phyloP scores from a whole-genome alignment of 805 yeast genomes.

The Tetrapisispora fleetii region DNA sequence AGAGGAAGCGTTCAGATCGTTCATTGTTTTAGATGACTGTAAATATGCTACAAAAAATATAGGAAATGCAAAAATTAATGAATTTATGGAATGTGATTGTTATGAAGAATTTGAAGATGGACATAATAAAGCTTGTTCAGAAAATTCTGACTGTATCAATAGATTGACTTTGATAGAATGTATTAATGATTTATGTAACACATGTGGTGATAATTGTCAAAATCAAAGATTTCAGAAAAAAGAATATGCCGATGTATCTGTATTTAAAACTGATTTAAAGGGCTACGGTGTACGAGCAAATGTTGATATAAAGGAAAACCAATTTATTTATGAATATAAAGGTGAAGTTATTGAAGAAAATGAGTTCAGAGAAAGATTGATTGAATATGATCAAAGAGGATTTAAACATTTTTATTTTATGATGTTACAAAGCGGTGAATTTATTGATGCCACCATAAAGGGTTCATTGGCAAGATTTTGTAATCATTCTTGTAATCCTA shows the following conservation, averaged over 20 bases:
- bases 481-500: conserved; percentile 92
- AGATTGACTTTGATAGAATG: conserved; percentile 90
- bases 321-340: conserved; percentile 83
- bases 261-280: conserved; percentile 73
- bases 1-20: conserved; percentile 54
- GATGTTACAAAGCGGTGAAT: conserved; percentile 90
- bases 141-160: conserved; percentile 83
- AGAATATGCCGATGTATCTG: conserved; percentile 66
- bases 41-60: conserved; percentile 50
- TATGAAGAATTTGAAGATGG: conserved; percentile 37
- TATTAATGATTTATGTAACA: conserved; percentile 48
- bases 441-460: conserved; percentile 85
- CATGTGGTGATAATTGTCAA: conserved; percentile 70
- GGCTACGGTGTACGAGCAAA: conserved; percentile 86
- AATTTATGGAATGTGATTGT: conserved; percentile 88
- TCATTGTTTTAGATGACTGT: conserved; percentile 47
- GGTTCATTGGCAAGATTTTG: conserved; percentile 88
- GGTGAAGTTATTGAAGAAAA: conserved; percentile 88
- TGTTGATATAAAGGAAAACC: conserved; percentile 42
- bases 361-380: conserved; percentile 65
- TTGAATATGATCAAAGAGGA: conserved; percentile 57
- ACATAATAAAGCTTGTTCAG: conserved; percentile 64
- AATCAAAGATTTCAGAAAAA: conserved; percentile 81
- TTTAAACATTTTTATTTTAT: conserved; percentile 84
- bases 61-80: conserved; percentile 62